Base-by-base conservation (phyloP, 352 stramenopile genomes). In the Elongisporangium anandrum region DNA sequence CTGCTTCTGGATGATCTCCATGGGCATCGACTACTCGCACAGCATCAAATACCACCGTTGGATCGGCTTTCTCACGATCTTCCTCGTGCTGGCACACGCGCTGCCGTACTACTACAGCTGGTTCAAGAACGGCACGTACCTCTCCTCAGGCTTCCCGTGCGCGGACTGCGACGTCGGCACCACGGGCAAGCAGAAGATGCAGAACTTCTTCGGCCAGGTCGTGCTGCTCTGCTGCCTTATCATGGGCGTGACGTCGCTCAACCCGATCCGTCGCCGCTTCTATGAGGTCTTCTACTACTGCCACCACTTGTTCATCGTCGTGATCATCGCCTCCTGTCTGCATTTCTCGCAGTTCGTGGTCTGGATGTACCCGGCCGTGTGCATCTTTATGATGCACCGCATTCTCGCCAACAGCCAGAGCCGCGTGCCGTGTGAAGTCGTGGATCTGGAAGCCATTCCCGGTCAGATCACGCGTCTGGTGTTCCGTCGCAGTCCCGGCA, bases 251-350 rank as follows among this genome's bases (percentile, higher is more conserved):
- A 92, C 87, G 53, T 94, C 88, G 39, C 66, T 96, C 34, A 68
- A 71, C 50, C 61, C 70, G 21, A 79, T 97, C 21, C 85, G 90
- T 21, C 80, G 90, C 47, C 64, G 66, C 26, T 87, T 77, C 73
- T 97, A 94, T 65, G 80, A 90, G 52, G 49, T 93, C 26, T 97
- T 97, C 55, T 94, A 95, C 72, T 94, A 94, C 71, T 75, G 73
- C 57, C 88, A 96, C 66, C 85, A 95, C 63, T 74, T 95, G 45
- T 95, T 95, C 67, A 75, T 97, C 39, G 59, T 94, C 20, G 85
- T 92, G 68, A 66, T 91, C 51, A 63, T 93, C 60, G 67, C 75
- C 50, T 72, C 70, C 52, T 72, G 73, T 17, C 61, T 95, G 34
- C 85, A 95, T 72, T 95, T 88, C 39, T 81, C 74, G 52, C 78